Conservation (phyloP, 2,329 filamentous ascomycete species). For the Aureobasidium mangrovei region DNA sequence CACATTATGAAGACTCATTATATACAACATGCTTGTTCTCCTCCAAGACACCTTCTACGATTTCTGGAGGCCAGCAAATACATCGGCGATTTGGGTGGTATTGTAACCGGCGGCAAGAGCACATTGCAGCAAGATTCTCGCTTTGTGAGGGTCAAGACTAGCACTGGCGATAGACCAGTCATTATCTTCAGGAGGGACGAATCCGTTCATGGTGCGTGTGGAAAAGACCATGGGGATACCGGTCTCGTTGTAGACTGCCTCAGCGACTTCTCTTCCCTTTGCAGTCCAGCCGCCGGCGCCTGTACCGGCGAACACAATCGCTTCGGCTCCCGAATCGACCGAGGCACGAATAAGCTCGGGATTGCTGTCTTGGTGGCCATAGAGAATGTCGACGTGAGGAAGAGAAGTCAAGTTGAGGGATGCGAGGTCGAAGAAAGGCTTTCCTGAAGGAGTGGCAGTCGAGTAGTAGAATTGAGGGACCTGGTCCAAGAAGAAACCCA, state of each 20-base stretch:
- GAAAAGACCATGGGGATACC: slow-evolving; percentile 44
- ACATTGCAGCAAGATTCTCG: slow-evolving; percentile 42
- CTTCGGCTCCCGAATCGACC: slow-evolving; percentile 43
- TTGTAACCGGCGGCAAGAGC: slow-evolving; percentile 25
- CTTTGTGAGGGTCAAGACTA: slow-evolving; percentile 49
- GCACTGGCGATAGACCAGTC: slow-evolving; percentile 38
- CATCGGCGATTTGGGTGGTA: slow-evolving; percentile 37
- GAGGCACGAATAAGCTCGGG: slow-evolving; percentile 40
- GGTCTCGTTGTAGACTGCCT: slow-evolving; percentile 37
- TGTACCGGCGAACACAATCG: slow-evolving; percentile 48
- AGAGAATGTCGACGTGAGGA: slow-evolving; percentile 49
- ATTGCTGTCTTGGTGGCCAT: slow-evolving; percentile 47
- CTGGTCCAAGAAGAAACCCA: slow-evolving; percentile 51
- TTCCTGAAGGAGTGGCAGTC: slow-evolving; percentile 41
- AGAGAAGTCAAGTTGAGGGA: slow-evolving; percentile 29
- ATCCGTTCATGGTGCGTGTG: slow-evolving; percentile 44
- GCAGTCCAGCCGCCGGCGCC: slow-evolving; percentile 45
- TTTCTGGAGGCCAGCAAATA: slow-evolving; percentile 20
- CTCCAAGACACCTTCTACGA: background rate
- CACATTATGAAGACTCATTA: too few relatives aligned
- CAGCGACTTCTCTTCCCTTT: slow-evolving; percentile 33
- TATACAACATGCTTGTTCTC: too few relatives aligned
- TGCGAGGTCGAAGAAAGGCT: slow-evolving; percentile 36
- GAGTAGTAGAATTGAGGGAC: slow-evolving; percentile 53
- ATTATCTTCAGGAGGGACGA: slow-evolving; percentile 32